Evolutionary conservation across 257 asterid species (phyloP).

Genomic region (Eustoma russellianum): DNA sequence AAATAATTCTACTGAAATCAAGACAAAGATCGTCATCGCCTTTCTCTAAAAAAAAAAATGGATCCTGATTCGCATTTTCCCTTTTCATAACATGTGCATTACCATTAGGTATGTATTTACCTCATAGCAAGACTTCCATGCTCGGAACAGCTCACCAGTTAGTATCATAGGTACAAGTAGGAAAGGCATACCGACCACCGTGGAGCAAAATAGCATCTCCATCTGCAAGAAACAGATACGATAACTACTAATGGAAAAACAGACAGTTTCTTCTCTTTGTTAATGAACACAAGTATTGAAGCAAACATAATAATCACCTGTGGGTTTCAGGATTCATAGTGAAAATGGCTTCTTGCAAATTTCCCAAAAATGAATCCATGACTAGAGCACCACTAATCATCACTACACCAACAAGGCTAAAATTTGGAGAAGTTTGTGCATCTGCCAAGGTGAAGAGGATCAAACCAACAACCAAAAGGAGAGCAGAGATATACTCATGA

Average conservation of each 20-base stretch:
- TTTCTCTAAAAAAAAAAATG: no score
- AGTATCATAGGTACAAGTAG: constrained; percentile 64
- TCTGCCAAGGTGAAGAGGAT: constrained; percentile 84
- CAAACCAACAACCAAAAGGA: constrained; percentile 62
- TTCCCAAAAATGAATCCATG: constrained; percentile 90
- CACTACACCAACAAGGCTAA: constrained; percentile 60
- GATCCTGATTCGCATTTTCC: no score
- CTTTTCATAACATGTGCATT: no score
- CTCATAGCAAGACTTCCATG: constrained; percentile 76
- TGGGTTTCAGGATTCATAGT: constrained; percentile 74
- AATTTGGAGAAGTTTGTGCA: constrained; percentile 80
- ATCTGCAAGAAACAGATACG: constrained; percentile 22
- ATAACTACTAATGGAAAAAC: not conserved
- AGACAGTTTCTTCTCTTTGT: constrained; percentile 1
- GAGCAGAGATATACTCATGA: constrained; percentile 75
- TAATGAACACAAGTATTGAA: not conserved
- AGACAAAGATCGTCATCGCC: no score
- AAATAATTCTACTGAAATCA: no score
- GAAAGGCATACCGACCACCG: constrained; percentile 73
- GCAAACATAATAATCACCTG: constrained; percentile 42
- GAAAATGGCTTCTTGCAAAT: constrained; percentile 86
- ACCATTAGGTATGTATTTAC: constrained; percentile 12
- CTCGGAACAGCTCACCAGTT: constrained; percentile 65
- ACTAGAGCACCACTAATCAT: constrained; percentile 79
- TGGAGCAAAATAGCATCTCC: constrained; percentile 91